Conservation (phyloP, 78 protist species). For the Polysphondylium violaceum region DNA sequence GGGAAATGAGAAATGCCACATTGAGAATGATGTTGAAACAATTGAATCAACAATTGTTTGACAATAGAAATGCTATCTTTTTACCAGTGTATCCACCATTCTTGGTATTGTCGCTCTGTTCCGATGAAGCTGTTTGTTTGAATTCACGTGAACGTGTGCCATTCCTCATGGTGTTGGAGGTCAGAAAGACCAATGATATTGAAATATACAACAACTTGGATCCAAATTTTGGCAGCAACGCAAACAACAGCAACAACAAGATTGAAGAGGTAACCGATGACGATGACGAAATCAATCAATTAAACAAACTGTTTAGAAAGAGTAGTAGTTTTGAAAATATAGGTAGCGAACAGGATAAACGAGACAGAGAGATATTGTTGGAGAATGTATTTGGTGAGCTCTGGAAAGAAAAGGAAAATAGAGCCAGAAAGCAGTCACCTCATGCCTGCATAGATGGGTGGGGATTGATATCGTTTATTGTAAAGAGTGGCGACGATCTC, state of each 20-base stretch:
- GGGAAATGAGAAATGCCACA: conserved; percentile 48
- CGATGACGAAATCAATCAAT: background rate
- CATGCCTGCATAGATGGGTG: conserved; percentile 22
- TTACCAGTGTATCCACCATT: conserved; percentile 66
- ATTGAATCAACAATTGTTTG: conserved; percentile 52
- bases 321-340: background rate
- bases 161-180: conserved; percentile 33
- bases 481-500: conserved; percentile 88
- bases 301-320: background rate
- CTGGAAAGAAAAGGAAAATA: conserved; percentile 69
- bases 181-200: conserved; percentile 3
- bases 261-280: background rate
- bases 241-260: background rate
- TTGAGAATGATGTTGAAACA: conserved; percentile 50
- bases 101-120: conserved; percentile 13
- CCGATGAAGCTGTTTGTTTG: conserved; percentile 53
- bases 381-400: conserved; percentile 58
- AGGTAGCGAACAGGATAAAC: background rate
- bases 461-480: conserved; percentile 82
- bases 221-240: background rate
- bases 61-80: background rate
- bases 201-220: conserved; percentile 10
- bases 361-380: background rate
- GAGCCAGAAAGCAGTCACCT: conserved; percentile 18
- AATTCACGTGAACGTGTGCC: conserved; percentile 68